Percentiles rank a stretch among this genome's conserved stretches.
phyloP scores from a whole-genome alignment of 2,329 filamentous ascomycete genomes.

The Aspergillus amoenus region DNA sequence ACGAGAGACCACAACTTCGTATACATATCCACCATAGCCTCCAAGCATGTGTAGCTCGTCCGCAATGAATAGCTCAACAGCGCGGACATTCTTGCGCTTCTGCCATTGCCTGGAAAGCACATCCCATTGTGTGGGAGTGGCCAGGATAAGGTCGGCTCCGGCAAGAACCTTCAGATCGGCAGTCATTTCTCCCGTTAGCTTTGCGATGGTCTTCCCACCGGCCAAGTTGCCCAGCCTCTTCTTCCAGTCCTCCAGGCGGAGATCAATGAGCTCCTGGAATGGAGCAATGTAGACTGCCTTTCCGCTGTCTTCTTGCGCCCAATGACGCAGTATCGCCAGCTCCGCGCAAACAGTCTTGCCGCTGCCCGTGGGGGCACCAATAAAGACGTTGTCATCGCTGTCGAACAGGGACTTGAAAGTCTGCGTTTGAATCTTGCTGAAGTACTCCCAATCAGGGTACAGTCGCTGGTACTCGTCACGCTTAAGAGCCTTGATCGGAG shows the following conservation, averaged over 20 bases:
- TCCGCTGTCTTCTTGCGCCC: conserved; percentile 69
- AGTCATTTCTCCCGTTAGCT: conserved; percentile 89
- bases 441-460: conserved; percentile 80
- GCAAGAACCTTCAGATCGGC: conserved; percentile 88
- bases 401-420: conserved; percentile 92
- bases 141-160: conserved; percentile 82
- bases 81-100: conserved; percentile 90
- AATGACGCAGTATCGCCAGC: conserved; percentile 86
- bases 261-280: conserved; percentile 88
- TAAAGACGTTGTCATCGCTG: conserved; percentile 88
- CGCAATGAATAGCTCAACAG: conserved; percentile 85
- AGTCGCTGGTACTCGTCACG: conserved; percentile 75
- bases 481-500: conserved; percentile 87
- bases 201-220: conserved; percentile 86
- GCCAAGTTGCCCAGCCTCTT: conserved; percentile 68
- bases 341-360: conserved; percentile 97
- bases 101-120: conserved; percentile 95
- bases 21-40: conserved; percentile 80
- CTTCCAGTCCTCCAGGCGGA: conserved; percentile 79
- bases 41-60: conserved; percentile 95
- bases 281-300: conserved; percentile 92
- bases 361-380: conserved; percentile 89
- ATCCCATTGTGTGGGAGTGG: conserved; percentile 94
- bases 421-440: conserved; percentile 98
- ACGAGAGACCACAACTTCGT: conserved; percentile 94